Conservation (phyloP, 352 stramenopile genomes). For the Globisporangium okanoganense region DNA sequence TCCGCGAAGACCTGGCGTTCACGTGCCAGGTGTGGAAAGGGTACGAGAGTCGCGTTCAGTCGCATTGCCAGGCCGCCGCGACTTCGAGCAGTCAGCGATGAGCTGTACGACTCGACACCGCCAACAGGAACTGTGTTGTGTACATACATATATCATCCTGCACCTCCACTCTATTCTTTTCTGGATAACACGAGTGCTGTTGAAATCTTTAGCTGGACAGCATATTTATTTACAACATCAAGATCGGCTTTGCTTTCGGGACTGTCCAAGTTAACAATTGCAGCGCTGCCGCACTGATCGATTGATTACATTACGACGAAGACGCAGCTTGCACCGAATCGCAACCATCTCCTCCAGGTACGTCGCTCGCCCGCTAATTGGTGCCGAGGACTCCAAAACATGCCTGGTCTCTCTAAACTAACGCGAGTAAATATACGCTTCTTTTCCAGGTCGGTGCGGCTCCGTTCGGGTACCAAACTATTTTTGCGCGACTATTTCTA, state of each 20-base stretch:
- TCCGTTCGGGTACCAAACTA: not conserved
- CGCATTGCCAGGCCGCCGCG: conserved; percentile 41
- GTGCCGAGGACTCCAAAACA: not conserved
- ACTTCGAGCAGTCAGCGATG: conserved; percentile 4
- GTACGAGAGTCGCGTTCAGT: conserved; percentile 79
- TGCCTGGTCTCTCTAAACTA: not conserved
- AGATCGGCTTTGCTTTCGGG: not conserved
- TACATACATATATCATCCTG: not conserved
- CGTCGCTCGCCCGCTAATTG: not conserved
- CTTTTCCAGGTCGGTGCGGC: too few species aligned
- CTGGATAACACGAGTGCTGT: not conserved
- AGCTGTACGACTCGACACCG: not conserved
- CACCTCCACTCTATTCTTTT: not conserved
- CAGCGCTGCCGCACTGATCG: not conserved
- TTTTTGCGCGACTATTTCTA: not conserved
- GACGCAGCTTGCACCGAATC: not conserved
- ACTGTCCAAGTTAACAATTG: not conserved
- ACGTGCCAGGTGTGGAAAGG: conserved; percentile 83
- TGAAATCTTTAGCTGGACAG: not conserved
- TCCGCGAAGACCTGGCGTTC: conserved; percentile 64
- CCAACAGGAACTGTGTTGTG: not conserved
- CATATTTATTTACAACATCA: not conserved
- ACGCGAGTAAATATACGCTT: not conserved
- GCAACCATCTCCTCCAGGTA: not conserved
- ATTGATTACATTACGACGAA: not conserved